Evolutionary conservation across 1,139 yeast species (phyloP), one percentile per base, ranked within the genome.

Genomic region (Pichia terricola): DNA sequence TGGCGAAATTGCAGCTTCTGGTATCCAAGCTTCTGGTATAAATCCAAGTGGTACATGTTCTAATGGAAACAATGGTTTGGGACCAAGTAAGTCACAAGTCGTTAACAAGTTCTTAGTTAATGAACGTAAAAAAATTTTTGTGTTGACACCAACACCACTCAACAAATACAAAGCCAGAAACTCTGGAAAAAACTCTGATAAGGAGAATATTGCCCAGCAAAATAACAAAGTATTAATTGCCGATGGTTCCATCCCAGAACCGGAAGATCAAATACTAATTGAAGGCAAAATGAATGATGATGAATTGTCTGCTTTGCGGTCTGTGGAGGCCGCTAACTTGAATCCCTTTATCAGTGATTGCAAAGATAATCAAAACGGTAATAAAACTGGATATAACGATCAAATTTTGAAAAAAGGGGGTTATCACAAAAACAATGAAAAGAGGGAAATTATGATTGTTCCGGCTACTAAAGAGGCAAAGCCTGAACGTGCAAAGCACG

Each of bases 1-100:
- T 47, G 65, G 65, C 49, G 94, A 84, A 52, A 80, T 82, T 38
- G 81, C 81, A 32, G 95, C 95, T 2, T 82, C 94, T 3, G 95
- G 95, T 1, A 80, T 79, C 61, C 71, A 42, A 25, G 64, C 59
- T 40, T 58, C 62, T 2, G 60, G 57, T 6, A 52, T 59, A 5
- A 47, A 52, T 26, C 52, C 48, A n/a, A 41, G 46, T 35, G 54
- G 55, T 8, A 46, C 40, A 11, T 30, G 27, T 26, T 47, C 50
- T 4, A 46, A 47, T 30, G 47, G 48, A 22, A 37, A 40, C 42
- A 82, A 81, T 59, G 91, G 91, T 0, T 65, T 82, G 42, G 88
- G 84, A 0, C 86, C 87, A 3, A 69, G 75, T 30, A 72, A 72
- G 25, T 79, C 89, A 2, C 79, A 76, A 46, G 85, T 79, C 11